Conservation (phyloP, 495 filamentous ascomycete species). For the Pseudotulostoma volvatum region DNA sequence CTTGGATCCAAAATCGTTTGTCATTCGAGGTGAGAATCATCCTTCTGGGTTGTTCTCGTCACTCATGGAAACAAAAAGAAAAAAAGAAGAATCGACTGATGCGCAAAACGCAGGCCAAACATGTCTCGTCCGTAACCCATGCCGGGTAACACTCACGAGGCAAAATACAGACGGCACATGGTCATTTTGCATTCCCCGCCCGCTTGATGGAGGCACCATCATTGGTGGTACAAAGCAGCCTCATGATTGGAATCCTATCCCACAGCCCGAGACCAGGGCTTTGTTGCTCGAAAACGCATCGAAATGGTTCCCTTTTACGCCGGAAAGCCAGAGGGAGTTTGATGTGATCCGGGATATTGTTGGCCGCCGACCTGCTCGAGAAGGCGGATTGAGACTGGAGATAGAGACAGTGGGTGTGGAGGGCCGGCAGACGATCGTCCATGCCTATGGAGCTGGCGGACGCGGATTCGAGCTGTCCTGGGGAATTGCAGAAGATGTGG, state of each 20-base stretch:
- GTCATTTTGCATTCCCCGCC: constrained; percentile 44
- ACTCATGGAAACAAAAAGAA: constrained; percentile 3
- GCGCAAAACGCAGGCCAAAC: constrained; percentile 21
- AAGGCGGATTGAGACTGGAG: constrained; percentile 29
- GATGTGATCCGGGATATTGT: constrained; percentile 32
- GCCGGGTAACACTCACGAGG: constrained; percentile 36
- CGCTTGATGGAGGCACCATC: constrained; percentile 41
- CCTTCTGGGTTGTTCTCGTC: constrained; percentile 1
- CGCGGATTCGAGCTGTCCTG: constrained; percentile 36
- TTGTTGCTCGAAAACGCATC: constrained; percentile 27
- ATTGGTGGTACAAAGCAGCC: constrained; percentile 49
- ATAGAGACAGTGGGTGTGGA: constrained; percentile 9
- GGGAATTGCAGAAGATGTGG: constrained; percentile 26
- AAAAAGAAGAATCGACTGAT: too few species aligned
- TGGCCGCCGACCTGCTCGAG: constrained; percentile 25
- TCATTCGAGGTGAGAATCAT: constrained; percentile 36
- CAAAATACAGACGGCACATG: constrained; percentile 42
- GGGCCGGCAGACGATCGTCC: constrained; percentile 27
- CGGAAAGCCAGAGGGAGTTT: constrained; percentile 22
- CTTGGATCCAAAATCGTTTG: constrained; percentile 33
- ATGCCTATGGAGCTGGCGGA: constrained; percentile 49
- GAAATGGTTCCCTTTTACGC: constrained; percentile 28
- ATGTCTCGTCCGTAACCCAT: constrained; percentile 27
- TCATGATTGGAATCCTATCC: constrained; percentile 35
- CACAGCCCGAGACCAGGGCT: constrained; percentile 28